Evolutionary conservation across 2,329 filamentous ascomycete genomes (phyloP).

Genomic region (Penicillium psychrosexuale): DNA sequence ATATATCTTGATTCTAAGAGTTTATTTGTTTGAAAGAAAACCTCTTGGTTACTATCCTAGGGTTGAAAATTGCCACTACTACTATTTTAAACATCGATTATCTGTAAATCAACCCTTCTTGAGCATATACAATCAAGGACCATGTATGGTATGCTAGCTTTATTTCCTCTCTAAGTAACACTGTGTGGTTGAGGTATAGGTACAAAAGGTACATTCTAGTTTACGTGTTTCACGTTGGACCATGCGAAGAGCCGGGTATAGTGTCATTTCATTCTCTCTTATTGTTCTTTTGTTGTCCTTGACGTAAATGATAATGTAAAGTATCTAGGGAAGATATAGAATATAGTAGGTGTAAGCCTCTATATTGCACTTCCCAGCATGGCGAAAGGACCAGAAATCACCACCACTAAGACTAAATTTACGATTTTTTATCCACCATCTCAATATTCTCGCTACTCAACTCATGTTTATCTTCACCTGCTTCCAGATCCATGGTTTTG

Average conservation of each 20-base stretch:
- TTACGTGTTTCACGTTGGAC: neutral
- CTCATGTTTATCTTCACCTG: slow-evolving; percentile 15
- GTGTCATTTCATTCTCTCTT: neutral
- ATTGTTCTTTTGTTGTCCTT: neutral
- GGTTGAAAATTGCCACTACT: neutral
- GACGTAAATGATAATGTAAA: neutral
- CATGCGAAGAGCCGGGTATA: neutral
- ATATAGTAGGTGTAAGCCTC: neutral
- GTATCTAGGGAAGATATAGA: neutral
- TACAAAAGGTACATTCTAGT: neutral
- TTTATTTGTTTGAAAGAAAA: no score
- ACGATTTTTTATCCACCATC: slow-evolving; percentile 17
- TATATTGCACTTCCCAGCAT: neutral
- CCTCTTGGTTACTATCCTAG: neutral
- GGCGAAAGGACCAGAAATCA: neutral
- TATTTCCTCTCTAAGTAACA: neutral
- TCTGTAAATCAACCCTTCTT: neutral
- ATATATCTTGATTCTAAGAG: neutral
- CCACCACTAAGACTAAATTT: neutral
- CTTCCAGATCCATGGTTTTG: slow-evolving; percentile 24
- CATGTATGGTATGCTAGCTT: neutral
- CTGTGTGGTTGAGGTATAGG: neutral
- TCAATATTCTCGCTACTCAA: slow-evolving; percentile 26
- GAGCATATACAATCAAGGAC: neutral
- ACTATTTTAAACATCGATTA: neutral